phyloP scores from a whole-genome alignment of 768 basidiomycete genomes.

The Boletus tylopilopsis region DNA sequence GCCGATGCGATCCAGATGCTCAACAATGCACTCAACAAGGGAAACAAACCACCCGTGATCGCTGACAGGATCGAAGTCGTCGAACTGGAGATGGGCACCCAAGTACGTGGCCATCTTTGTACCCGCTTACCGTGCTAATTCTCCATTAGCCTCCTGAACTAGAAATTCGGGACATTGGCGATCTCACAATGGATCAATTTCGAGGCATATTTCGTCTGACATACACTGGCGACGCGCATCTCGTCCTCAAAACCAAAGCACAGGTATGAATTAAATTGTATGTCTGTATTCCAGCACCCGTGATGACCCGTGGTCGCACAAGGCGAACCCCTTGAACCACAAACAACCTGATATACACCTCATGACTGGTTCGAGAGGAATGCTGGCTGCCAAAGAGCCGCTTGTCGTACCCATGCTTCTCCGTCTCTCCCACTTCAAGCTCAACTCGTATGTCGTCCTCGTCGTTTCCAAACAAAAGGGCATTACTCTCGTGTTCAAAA shows the following conservation, averaged over 20 bases:
- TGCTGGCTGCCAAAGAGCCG: slow-evolving; percentile 92
- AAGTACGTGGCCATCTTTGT: slow-evolving; percentile 47
- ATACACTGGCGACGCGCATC: slow-evolving; percentile 90
- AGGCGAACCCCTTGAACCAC: slow-evolving; percentile 95
- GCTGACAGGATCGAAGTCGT: slow-evolving; percentile 97
- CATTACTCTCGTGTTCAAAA: slow-evolving; percentile 99
- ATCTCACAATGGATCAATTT: slow-evolving; percentile 93
- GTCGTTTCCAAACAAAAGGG: slow-evolving; percentile 98
- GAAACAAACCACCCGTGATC: slow-evolving; percentile 95
- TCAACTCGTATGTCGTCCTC: slow-evolving; percentile 94
- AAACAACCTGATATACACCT: slow-evolving; percentile 88
- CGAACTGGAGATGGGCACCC: slow-evolving; percentile 98
- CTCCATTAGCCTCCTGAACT: slow-evolving; percentile 85
- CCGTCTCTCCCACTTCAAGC: slow-evolving; percentile 90
- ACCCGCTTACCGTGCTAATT: neutral
- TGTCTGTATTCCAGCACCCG: neutral
- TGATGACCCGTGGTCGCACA: slow-evolving; percentile 6
- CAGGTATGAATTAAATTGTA: slow-evolving; percentile 57
- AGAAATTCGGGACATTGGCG: slow-evolving; percentile 96
- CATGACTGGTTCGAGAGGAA: slow-evolving; percentile 77
- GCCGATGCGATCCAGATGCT: slow-evolving; percentile 96
- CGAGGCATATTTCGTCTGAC: slow-evolving; percentile 94
- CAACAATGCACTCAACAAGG: slow-evolving; percentile 95
- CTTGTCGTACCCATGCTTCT: slow-evolving; percentile 98
- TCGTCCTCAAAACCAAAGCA: slow-evolving; percentile 85